A percentile compares a stretch with the other conserved stretches of the same genome.
Conservation (phyloP, 495 filamentous ascomycete genomes). For the Talaromyces adpressus region DNA sequence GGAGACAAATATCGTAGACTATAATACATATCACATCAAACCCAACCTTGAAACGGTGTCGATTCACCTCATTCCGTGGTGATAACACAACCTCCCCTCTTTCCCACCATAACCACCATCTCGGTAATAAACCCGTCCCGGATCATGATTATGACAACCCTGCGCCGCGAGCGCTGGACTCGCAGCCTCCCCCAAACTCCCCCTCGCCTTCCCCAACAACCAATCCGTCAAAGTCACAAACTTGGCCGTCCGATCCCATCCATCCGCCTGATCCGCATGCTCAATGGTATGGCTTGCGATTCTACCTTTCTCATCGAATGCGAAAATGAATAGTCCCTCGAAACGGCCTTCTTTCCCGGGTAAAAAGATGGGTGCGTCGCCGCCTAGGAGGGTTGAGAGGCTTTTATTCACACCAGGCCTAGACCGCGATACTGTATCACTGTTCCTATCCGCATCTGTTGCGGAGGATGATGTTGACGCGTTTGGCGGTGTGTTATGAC, state of each 20-base stretch:
- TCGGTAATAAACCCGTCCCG: background rate
- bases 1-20: background rate
- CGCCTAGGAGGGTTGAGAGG: slow-evolving; percentile 38
- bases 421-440: background rate
- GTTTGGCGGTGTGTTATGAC: slow-evolving; percentile 12
- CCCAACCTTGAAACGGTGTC: no score
- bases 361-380: slow-evolving; percentile 66
- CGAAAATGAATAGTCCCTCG: slow-evolving; percentile 82
- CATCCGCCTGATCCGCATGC: slow-evolving; percentile 72
- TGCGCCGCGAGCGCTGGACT: slow-evolving; percentile 24
- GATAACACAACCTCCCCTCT: background rate
- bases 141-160: slow-evolving; percentile 9
- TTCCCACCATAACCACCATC: background rate
- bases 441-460: no score
- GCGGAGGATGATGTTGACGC: background rate
- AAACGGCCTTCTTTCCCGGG: slow-evolving; percentile 53
- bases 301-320: slow-evolving; percentile 85
- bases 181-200: slow-evolving; percentile 26
- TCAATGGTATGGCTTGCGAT: slow-evolving; percentile 87
- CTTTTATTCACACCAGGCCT: slow-evolving; percentile 27
- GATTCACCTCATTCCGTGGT: background rate
- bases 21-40: background rate
- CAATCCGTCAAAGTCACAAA: slow-evolving; percentile 86
- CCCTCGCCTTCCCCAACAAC: slow-evolving; percentile 61
- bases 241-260: slow-evolving; percentile 61